These are phyloP conservation scores for Neophaeococcomyces aloes DNA, from an alignment of 2,329 filamentous ascomycete species.

Conservation along the genomic window DNA sequence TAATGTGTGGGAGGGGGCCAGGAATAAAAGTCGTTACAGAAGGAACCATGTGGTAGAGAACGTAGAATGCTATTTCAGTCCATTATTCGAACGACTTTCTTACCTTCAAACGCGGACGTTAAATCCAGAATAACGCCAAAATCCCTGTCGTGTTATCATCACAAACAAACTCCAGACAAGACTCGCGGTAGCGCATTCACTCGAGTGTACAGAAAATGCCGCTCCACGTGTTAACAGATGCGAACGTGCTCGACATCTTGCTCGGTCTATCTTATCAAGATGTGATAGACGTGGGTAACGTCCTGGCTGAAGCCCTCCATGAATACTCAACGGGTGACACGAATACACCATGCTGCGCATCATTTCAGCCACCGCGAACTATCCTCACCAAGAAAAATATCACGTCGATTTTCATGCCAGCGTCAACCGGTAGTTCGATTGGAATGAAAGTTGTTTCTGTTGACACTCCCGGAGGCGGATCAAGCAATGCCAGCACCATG, in stretches of 20 bases:
- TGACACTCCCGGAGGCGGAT: conserved; percentile 23
- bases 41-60: no score
- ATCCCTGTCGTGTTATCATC: no score
- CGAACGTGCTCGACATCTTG: conserved; percentile 46
- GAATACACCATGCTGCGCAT: conserved; percentile 46
- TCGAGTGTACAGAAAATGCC: conserved; percentile 41
- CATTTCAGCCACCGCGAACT: conserved; percentile 53
- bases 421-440: conserved; percentile 47
- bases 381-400: conserved; percentile 51
- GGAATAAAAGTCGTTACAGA: no score
- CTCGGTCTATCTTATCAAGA: conserved; percentile 47
- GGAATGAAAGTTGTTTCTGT: conserved; percentile 57
- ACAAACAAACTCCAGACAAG: no score
- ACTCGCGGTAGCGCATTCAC: no score
- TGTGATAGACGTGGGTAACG: conserved; percentile 46
- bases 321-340: conserved; percentile 56
- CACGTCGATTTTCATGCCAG: conserved; percentile 58
- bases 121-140: no score
- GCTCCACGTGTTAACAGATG: conserved; percentile 48
- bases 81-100: no score
- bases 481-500: conserved; percentile 3
- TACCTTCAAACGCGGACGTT: no score
- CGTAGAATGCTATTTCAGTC: no score
- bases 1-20: no score
- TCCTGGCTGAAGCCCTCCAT: conserved; percentile 50